These are phyloP conservation scores for Cutaneotrichosporon dermatis DNA, from an alignment of 1,284 basidiomycete genomes.

Conservation along the genomic window DNA sequence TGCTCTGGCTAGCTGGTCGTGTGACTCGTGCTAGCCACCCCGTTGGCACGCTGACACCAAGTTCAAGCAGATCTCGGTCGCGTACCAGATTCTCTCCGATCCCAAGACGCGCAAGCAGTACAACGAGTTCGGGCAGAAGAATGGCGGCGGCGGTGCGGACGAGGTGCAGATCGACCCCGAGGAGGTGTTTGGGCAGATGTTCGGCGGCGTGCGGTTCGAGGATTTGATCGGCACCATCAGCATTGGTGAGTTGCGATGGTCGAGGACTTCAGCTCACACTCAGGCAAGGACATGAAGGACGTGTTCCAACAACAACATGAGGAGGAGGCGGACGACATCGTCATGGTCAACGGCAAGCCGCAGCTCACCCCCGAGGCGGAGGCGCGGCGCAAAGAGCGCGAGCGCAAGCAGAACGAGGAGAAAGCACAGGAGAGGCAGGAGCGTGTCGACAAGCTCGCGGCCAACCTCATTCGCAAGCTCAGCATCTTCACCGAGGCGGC, in stretches of 20 bases:
- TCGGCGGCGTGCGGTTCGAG: conserved; percentile 57
- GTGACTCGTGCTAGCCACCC: too few relatives aligned
- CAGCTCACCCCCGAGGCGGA: conserved; percentile 76
- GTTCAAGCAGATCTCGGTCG: conserved; percentile 83
- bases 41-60: conserved; percentile 12
- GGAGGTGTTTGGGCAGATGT: conserved; percentile 90
- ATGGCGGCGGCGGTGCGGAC: conserved; percentile 39
- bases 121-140: conserved; percentile 66
- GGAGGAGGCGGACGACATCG: conserved; percentile 49
- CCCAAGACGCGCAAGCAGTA: conserved; percentile 79
- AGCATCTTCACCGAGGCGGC: conserved; percentile 90
- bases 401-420: conserved; percentile 69
- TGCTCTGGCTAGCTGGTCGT: not conserved
- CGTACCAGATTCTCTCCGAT: conserved; percentile 82
- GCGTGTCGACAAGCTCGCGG: conserved; percentile 75
- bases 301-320: conserved; percentile 88
- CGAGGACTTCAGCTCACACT: conserved; percentile 26
- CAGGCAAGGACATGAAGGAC: conserved; percentile 92
- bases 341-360: conserved; percentile 47
- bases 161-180: conserved; percentile 59
- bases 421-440: conserved; percentile 75
- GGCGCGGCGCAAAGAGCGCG: conserved; percentile 61
- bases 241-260: conserved; percentile 38
- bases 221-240: conserved; percentile 53
- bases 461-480: conserved; percentile 79